A percentile compares a stretch with the other conserved stretches of the same genome.
These are phyloP conservation scores for Tylopilus vinaceipallidus DNA, from an alignment of 768 basidiomycete genomes.

Conservation along the genomic window DNA sequence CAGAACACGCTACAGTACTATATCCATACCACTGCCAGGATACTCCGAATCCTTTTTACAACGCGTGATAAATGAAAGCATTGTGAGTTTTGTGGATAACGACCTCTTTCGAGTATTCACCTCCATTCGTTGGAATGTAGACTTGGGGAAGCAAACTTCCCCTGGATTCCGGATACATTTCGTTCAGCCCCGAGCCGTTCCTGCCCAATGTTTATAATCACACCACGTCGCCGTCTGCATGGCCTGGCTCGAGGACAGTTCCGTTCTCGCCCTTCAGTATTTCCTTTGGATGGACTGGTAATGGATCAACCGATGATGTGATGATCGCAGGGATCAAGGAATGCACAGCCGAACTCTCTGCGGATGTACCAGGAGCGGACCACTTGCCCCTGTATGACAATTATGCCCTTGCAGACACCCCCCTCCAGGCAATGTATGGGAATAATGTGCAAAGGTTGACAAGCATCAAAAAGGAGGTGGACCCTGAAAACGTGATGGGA, in stretches of 20 bases:
- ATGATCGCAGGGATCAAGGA: constrained; percentile 40
- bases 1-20: constrained; percentile 24
- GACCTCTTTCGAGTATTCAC: neutral
- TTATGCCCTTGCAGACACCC: constrained; percentile 54
- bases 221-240: constrained; percentile 41
- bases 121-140: constrained; percentile 25
- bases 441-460: constrained; percentile 41
- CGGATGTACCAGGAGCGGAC: constrained; percentile 42
- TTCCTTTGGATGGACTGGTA: constrained; percentile 42
- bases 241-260: constrained; percentile 40
- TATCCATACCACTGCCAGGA: too few species aligned
- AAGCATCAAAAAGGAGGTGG: constrained; percentile 43
- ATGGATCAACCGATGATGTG: constrained; percentile 36
- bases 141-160: constrained; percentile 41
- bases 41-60: too few species aligned
- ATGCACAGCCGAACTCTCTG: constrained; percentile 40
- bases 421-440: constrained; percentile 51
- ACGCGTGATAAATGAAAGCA: constrained; percentile 13
- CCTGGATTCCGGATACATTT: constrained; percentile 37
- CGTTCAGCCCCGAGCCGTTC: constrained; percentile 54
- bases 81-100: constrained; percentile 11
- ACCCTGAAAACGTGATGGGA: constrained; percentile 61
- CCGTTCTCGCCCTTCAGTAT: constrained; percentile 47
- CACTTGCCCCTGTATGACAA: constrained; percentile 54
- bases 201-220: constrained; percentile 41